A percentile compares a stretch with the other conserved stretches of the same genome.
Conservation (phyloP, 2,329 filamentous ascomycete genomes). For the Dichotomopilus funicola region DNA sequence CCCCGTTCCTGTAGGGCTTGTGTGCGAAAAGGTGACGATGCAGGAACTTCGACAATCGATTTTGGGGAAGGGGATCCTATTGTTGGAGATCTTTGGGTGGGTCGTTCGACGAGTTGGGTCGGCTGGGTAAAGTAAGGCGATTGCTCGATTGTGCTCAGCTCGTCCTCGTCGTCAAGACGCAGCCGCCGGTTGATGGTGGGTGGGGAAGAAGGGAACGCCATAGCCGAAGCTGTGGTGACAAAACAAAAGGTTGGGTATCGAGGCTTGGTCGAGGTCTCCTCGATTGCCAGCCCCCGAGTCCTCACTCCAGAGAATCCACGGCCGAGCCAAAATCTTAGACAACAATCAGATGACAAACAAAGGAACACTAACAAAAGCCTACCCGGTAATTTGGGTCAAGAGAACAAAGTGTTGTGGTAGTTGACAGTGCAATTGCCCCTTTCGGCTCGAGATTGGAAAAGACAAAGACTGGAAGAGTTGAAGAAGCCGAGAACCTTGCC, state of each 20-base stretch:
- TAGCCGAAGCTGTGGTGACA: background rate
- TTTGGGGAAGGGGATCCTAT: conserved; percentile 38
- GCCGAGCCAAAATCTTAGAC: background rate
- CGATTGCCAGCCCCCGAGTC: background rate
- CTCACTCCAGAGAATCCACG: background rate
- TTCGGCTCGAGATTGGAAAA: background rate
- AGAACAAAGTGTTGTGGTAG: too few relatives aligned
- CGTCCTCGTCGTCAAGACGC: conserved; percentile 22
- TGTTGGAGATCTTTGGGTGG: conserved; percentile 28
- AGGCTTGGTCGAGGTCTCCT: background rate
- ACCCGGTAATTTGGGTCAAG: too few relatives aligned
- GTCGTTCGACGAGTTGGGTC: conserved; percentile 40
- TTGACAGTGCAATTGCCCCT: too few relatives aligned
- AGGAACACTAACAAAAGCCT: background rate
- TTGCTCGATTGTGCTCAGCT: conserved; percentile 31
- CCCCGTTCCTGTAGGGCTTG: conserved; percentile 21
- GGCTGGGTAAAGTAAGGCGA: conserved; percentile 43
- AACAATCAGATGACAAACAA: background rate
- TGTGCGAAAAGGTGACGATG: conserved; percentile 70
- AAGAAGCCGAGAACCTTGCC: background rate
- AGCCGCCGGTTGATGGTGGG: conserved; percentile 9
- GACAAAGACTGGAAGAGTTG: background rate
- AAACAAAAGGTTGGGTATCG: background rate
- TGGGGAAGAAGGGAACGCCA: conserved; percentile 22
- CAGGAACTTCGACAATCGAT: conserved; percentile 66